Evolutionary conservation across 805 yeast genomes (phyloP), one percentile per base, ranked within the genome.

Genomic region (Priceomyces castillae): DNA sequence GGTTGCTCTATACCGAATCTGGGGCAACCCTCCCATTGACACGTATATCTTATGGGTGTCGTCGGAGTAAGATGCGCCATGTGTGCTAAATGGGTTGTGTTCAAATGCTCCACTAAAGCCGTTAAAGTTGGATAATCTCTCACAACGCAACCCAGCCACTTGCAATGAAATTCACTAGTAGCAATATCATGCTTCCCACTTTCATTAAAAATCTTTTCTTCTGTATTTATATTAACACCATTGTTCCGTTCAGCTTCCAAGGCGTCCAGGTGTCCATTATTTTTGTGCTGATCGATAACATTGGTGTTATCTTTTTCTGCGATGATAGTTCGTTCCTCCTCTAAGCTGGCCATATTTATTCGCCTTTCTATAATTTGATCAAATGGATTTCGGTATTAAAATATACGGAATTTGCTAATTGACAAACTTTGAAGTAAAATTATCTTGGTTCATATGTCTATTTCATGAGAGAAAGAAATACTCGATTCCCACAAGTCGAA

Each of bases 21-120:
- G 11, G 74, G 60, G 56, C 90, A 84, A 7, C 70, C 75, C 30
- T 65, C 71, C 90, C 90, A 84, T 35, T 72, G 76, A 50, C 90
- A 84, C 5, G 71, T 57, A 49, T 78, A 77, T 40, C 75, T 67
- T 4, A 56, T 50, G 10, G 61, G 63, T 18, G 48, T 44, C 15
- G 53, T 46, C 23, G 61, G 56, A 16, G 52, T 34, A 11, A 46
- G 34, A 34, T 51, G 57, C 11, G 59, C 46, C 37, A 50, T 43
- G 18, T 51, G 61, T 9, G 54, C 52, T 43, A 65, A 53, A 50
- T 66, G 71, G n/a, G 44, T 48, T 39, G 57, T 46, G 46, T 54
- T 61, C 35, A 67, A 53, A 46, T 69, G 74, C 23, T 55, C 50
- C 11, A 65, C 71, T 17, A 69, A 56, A 2, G 57, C 34, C 4